Evolutionary conservation across 2,329 filamentous ascomycete species (phyloP).

Genomic region (Fusarium sp.): DNA sequence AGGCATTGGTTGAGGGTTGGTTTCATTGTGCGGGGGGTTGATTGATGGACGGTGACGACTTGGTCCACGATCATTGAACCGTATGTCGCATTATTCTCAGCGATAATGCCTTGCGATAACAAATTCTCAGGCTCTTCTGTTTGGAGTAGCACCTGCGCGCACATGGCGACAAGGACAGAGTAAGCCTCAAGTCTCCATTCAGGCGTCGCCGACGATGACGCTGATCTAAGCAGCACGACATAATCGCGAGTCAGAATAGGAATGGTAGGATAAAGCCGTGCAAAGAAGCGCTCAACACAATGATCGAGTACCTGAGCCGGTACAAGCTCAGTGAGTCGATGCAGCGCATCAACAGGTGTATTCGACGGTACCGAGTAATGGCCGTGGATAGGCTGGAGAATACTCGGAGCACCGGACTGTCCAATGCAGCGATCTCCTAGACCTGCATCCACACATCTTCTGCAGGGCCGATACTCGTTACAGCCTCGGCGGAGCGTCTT

Average conservation of each 20-base stretch:
- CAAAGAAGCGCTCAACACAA: slow-evolving; percentile 56
- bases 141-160: slow-evolving; percentile 56
- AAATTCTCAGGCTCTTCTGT: slow-evolving; percentile 52
- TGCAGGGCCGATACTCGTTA: slow-evolving; percentile 58
- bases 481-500: slow-evolving; percentile 58
- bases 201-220: slow-evolving; percentile 28
- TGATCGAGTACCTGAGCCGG: slow-evolving; percentile 51
- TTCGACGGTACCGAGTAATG: neutral
- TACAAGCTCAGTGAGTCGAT: slow-evolving; percentile 51
- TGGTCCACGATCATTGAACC: slow-evolving; percentile 55
- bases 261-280: slow-evolving; percentile 56
- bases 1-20: slow-evolving; percentile 56
- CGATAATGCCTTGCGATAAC: slow-evolving; percentile 49
- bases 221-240: slow-evolving; percentile 46
- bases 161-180: slow-evolving; percentile 54
- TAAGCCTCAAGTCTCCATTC: slow-evolving; percentile 51
- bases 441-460: slow-evolving; percentile 57
- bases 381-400: slow-evolving; percentile 17
- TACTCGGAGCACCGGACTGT: slow-evolving; percentile 18
- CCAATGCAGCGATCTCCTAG: slow-evolving; percentile 53
- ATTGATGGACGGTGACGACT: slow-evolving; percentile 51
- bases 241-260: slow-evolving; percentile 56
- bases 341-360: slow-evolving; percentile 18
- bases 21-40: slow-evolving; percentile 49
- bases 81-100: slow-evolving; percentile 53